phyloP scores from a whole-genome alignment of 176 grass and related monocot genomes.

The Microstegium vimineum region DNA sequence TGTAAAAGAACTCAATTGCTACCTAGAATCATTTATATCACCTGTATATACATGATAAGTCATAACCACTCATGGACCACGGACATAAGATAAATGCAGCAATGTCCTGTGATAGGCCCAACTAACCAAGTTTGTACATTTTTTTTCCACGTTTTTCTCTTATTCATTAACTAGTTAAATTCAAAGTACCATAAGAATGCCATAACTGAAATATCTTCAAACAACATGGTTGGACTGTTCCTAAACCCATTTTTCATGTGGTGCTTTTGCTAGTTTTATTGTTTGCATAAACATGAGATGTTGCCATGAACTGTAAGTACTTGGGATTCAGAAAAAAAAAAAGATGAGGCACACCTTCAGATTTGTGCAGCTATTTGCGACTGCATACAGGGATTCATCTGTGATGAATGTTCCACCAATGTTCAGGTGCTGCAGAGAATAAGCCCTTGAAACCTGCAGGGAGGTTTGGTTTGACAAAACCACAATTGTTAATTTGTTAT shows the following conservation, averaged over 20 bases:
- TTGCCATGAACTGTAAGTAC: neutral
- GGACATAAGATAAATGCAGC: neutral
- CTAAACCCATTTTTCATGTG: neutral
- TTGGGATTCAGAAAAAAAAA: neutral
- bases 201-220: neutral
- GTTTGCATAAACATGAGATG: neutral
- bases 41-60: neutral
- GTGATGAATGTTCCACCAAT: slow-evolving; percentile 92
- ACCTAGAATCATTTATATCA: neutral
- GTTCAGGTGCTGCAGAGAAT: slow-evolving; percentile 80
- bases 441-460: slow-evolving; percentile 74
- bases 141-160: neutral
- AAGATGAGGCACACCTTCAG: slow-evolving; percentile 58
- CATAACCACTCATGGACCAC: neutral
- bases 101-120: neutral
- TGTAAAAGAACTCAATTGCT: neutral
- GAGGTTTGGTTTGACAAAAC: neutral
- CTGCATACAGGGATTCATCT: slow-evolving; percentile 78
- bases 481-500: neutral
- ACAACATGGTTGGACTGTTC: neutral
- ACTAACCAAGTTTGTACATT: neutral
- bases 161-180: neutral
- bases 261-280: neutral
- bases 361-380: slow-evolving; percentile 56
- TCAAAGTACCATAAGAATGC: neutral